Evolutionary conservation across 2,329 filamentous ascomycete genomes (phyloP), one percentile per base, ranked within the genome.

Genomic region (Samsoniella hepiali): DNA sequence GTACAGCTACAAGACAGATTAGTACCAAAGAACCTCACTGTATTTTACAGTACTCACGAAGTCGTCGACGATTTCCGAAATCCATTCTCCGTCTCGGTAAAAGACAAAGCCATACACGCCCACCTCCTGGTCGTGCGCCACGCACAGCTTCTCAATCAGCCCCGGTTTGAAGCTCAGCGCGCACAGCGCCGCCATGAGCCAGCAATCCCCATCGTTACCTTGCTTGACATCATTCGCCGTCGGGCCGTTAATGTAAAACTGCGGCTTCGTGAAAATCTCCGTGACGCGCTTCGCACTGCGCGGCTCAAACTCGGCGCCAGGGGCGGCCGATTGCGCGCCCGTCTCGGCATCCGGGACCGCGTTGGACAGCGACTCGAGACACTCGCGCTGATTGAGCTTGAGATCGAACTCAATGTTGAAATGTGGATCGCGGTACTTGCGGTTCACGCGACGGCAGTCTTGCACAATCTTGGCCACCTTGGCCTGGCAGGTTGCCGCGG

Each of bases 101-200:
- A 95, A 94, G 11, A 95, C 90, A 68, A 95, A 95, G 1, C 91
- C 91, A 68, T 95, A 95, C 1, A 94, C 90, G 13, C 91, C 91
- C 3, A 93, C 85, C 38, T 84, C 80, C 71, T 91, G 85, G 67
- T 95, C 85, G 13, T 85, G 83, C 5, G 85, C 88, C 55, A 95
- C 88, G 67, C 91, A 95, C 9, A 93, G 80, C 61, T 79, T 83
- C 72, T 93, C 86, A 60, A 95, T 90, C 65, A 93, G 74, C 0
- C 84, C 87, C 27, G 84, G 77, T 74, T 91, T 90, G 71, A 91
- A 91, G 68, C 86, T 88, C 65, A 96, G 81, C 0, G 90, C 91
- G 65, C 88, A 91, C 49, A 96, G 75, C 1, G 91, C 90, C 7
- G 92, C 89, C 78, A 96, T 87, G 63, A 95, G 85, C 91, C 91